Conservation (phyloP, 345 rosid genomes). For the Punica granatum region DNA sequence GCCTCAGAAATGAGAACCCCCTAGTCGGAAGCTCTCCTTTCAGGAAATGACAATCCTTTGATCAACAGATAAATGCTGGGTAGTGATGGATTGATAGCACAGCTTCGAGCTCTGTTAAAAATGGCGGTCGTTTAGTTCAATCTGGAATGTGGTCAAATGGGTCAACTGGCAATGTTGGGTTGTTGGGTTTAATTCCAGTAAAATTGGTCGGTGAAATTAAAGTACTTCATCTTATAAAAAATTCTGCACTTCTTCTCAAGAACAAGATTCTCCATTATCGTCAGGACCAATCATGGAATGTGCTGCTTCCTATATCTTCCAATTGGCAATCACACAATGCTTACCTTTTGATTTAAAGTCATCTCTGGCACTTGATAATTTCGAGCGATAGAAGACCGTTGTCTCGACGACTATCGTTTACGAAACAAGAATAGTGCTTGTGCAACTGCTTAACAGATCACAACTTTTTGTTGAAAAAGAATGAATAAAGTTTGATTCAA, state of each 20-base stretch:
- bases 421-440: background rate
- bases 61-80: background rate
- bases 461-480: constrained; percentile 9
- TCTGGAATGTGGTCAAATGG: constrained; percentile 8
- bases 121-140: constrained; percentile 5
- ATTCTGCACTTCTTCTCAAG: background rate
- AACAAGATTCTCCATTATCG: background rate
- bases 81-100: background rate
- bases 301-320: background rate
- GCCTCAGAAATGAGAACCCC: background rate
- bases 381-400: background rate
- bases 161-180: constrained; percentile 11
- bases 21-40: background rate
- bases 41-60: background rate
- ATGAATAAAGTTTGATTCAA: constrained; percentile 10
- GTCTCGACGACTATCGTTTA: background rate
- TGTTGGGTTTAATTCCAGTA: constrained; percentile 8
- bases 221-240: background rate
- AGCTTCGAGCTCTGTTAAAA: background rate
- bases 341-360: background rate
- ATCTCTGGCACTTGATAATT: background rate
- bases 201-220: background rate
- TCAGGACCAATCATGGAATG: background rate
- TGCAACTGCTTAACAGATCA: constrained; percentile 2
- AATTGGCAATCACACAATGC: no score